Evolutionary conservation across 768 basidiomycete genomes (phyloP).

Genomic region (Psilocybe cyanescens): DNA sequence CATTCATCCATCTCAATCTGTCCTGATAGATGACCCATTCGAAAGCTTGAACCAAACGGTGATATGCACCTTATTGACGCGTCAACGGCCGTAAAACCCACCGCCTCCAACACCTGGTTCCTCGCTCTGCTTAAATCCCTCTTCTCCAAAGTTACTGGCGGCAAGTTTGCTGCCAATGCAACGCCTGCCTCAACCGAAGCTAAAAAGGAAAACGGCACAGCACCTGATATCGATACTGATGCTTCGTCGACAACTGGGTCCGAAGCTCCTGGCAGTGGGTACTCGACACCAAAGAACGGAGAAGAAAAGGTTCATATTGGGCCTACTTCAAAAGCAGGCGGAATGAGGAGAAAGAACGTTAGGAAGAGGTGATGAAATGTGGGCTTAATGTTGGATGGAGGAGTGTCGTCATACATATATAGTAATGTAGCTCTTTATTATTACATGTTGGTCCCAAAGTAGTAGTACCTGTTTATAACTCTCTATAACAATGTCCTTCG

Average conservation of each 20-base stretch:
- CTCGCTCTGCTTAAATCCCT: conserved; percentile 46
- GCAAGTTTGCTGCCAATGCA: conserved; percentile 22
- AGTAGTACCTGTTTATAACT: not conserved
- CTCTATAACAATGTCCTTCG: not conserved
- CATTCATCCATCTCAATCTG: not conserved
- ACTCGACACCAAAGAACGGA: conserved; percentile 38
- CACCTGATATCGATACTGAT: conserved; percentile 36
- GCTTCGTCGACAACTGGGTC: conserved; percentile 46
- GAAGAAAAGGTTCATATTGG: conserved; percentile 32
- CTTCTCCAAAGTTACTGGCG: conserved; percentile 29
- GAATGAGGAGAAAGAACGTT: conserved; percentile 63
- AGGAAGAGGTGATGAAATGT: conserved; percentile 46
- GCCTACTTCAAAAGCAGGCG: conserved; percentile 58
- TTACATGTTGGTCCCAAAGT: not conserved
- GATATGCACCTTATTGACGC: conserved; percentile 61
- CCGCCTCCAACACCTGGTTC: conserved; percentile 73
- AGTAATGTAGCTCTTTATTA: not conserved
- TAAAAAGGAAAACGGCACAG: conserved; percentile 20
- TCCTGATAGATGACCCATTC: not conserved
- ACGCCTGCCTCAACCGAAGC: conserved; percentile 4
- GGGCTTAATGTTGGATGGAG: not conserved
- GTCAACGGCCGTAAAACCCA: conserved; percentile 59
- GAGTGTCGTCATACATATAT: not conserved
- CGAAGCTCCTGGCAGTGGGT: conserved; percentile 46
- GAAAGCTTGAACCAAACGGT: conserved; percentile 65